These are phyloP conservation scores for Penicillium cataractarum DNA, from an alignment of 495 filamentous ascomycete species.

Conservation along the genomic window DNA sequence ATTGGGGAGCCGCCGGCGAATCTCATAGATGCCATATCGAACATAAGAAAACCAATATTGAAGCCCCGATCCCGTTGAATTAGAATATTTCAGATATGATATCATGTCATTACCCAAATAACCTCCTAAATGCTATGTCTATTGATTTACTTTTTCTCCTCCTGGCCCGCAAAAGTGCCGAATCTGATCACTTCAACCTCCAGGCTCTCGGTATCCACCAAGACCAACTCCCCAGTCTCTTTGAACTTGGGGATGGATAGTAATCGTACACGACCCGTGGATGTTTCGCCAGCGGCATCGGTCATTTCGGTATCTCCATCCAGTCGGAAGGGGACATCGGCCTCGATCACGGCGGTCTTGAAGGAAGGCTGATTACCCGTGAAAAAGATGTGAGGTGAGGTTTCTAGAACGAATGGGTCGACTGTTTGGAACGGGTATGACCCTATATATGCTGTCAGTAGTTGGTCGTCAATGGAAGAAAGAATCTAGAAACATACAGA, in stretches of 20 bases:
- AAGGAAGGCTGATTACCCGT: slow-evolving; percentile 86
- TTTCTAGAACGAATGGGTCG: slow-evolving; percentile 81
- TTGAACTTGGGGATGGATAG: slow-evolving; percentile 80
- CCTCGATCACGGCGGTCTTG: slow-evolving; percentile 71
- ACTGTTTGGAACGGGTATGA: slow-evolving; percentile 91
- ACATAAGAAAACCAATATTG: neutral
- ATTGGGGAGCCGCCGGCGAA: neutral
- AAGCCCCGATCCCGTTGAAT: neutral
- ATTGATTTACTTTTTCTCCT: slow-evolving; percentile 44
- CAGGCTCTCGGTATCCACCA: slow-evolving; percentile 85
- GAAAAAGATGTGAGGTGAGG: slow-evolving; percentile 90
- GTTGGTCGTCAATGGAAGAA: neutral
- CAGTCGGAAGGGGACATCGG: slow-evolving; percentile 41
- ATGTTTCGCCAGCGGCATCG: slow-evolving; percentile 42
- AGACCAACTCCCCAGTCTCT: slow-evolving; percentile 77
- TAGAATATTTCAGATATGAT: neutral
- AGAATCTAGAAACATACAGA: slow-evolving; percentile 65
- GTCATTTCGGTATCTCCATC: slow-evolving; percentile 47
- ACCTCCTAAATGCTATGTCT: slow-evolving; percentile 12
- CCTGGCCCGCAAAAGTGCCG: slow-evolving; percentile 49
- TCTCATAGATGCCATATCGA: neutral
- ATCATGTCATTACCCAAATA: slow-evolving; percentile 11
- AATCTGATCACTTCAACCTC: slow-evolving; percentile 74
- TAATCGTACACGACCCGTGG: slow-evolving; percentile 71
- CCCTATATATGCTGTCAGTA: slow-evolving; percentile 57